Evolutionary conservation across 768 basidiomycete genomes (phyloP), one percentile per base, ranked within the genome.

Genomic region (Xanthoconium stramineum): DNA sequence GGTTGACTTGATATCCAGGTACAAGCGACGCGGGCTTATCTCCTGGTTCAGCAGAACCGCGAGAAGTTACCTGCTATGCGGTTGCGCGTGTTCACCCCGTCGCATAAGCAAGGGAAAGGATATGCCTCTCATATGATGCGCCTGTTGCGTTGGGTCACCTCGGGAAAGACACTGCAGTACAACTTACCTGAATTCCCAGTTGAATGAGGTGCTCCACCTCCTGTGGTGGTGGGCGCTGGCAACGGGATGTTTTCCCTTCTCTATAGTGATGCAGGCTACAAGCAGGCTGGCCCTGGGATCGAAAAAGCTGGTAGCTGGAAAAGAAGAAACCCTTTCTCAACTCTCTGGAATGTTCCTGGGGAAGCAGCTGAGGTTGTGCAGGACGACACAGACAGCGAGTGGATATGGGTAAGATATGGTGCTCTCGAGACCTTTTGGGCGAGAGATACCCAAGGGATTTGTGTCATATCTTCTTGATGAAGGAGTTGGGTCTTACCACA

Each of bases 71-170:
- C 11, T 33, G 33, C 33, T 33, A 33, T 33, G 33, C 6, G 6
- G 33, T 33, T 6, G 33, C 33, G 6, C 11, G 83, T 86, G 10
- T 87, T 77, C 65, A 85, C 83, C 6, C 80, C 81, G 15, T 65
- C 74, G 0, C 53, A 61, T 32, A 74, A 83, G 19, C 77, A 83
- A 51, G 70, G 76, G 12, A 78, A 78, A 50, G 84, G 86, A 19
- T 86, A 84, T 57, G 84, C 80, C 11, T 64, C 67, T 12, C 81
- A 83, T 57, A 84, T 86, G 84, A 84, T 86, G 84, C 73, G 78
- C 14, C 75, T 88, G 24, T 53, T 88, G 36, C 85, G 88, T 62
- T 81, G 78, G 77, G 76, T 82, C 13, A 68, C 80, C 37, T 79
- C 78, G 6, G 71, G 74, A 13, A 30, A 60, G 53, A 48, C 49